Evolutionary conservation across 2,329 filamentous ascomycete species (phyloP).

Genomic region (Colletotrichum sp.): DNA sequence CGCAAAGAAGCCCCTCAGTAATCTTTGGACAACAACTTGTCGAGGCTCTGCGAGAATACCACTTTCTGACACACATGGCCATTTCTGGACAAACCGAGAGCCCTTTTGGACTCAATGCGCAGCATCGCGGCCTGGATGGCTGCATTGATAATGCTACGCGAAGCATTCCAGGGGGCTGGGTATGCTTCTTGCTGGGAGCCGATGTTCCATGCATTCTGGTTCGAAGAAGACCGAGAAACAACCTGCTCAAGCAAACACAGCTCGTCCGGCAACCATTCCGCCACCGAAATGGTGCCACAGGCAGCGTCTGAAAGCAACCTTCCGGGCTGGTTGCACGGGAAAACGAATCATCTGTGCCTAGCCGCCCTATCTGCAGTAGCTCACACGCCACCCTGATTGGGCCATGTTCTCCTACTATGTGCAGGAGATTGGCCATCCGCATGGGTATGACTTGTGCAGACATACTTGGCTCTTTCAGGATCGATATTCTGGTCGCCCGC

Average conservation of each 20-base stretch:
- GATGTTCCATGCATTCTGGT: not conserved
- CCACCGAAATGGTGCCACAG: not conserved
- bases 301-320: not conserved
- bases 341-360: not conserved
- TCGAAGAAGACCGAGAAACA: not conserved
- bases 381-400: not conserved
- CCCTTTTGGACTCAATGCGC: not conserved
- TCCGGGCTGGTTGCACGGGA: not conserved
- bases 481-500: not conserved
- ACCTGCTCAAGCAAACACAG: not conserved
- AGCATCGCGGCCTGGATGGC: conserved; percentile 5
- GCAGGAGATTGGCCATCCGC: not conserved
- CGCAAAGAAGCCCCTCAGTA: not conserved
- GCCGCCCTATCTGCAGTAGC: not conserved
- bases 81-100: not conserved
- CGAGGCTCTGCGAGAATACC: not conserved
- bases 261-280: not conserved
- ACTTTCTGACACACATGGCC: not conserved
- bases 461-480: not conserved
- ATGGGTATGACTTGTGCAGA: not conserved
- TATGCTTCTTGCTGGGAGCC: conserved; percentile 13
- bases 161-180: conserved; percentile 9
- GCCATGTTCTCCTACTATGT: not conserved
- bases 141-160: conserved; percentile 11
- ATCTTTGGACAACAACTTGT: not conserved